Base-by-base conservation (phyloP, 2,329 filamentous ascomycete genomes). In the Berkeleyomyces basicola region DNA sequence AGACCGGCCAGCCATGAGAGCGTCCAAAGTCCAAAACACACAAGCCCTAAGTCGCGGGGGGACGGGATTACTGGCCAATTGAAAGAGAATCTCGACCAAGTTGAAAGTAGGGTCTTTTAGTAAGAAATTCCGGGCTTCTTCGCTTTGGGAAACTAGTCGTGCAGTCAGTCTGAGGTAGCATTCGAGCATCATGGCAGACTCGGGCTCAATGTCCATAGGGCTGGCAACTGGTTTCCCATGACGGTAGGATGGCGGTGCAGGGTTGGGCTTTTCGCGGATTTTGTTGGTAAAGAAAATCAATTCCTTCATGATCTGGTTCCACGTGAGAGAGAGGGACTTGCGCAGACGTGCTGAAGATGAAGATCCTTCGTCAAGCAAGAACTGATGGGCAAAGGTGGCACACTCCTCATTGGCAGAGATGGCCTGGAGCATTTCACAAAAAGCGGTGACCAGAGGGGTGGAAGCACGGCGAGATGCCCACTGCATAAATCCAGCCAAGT, bases 401-500 rank as follows among this genome's bases (percentile, higher is more conserved):
- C 89, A 93, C 61, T 88, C 82, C 61, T 89, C 83, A 61, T 90
- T 90, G 60, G 86, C 84, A 0, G 93, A 89, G 58, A 99, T 85
- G 1, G 91, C 87, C 69, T 90, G 88, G 14, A 99, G 78, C 84
- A 99, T 92, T 71, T 97, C 92, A 72, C 93, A 99, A 68, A 97
- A 99, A 10, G 92, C 91, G 65, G 90, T 93, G 64, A 95, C 91
- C 33, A 96, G 81, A n/a, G 93, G 93, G 0, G 95, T 96, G 0
- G 95, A 96, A 65, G 95, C 90, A 68, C 93, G 82, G 68, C 90
- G 86, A 3, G 93, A 96, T n/a, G 91, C 88, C 93, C 93, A 99
- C 67, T 95, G 88, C 71, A 99, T 80, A 71, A 99, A 99, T 0
- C 93, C 93, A 66, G 91, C 88, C 40, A 99, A 77, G 68, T 96